phyloP scores from a whole-genome alignment of 768 basidiomycete species.

The Leccinum broughii region DNA sequence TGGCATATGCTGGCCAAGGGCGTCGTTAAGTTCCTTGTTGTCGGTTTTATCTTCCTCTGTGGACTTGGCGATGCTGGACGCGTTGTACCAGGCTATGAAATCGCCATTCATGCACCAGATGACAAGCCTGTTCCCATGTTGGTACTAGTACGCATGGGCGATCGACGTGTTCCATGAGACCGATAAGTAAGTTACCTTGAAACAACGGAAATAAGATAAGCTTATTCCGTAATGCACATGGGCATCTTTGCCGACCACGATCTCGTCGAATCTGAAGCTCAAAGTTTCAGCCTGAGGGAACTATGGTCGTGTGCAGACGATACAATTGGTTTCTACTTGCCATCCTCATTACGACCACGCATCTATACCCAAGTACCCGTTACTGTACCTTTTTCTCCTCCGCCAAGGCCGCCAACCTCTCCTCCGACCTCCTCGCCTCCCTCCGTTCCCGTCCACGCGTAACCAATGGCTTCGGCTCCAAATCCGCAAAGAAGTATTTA shows the following conservation, averaged over 20 bases:
- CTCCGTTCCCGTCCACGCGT: conserved; percentile 81
- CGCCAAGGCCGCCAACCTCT: conserved; percentile 27
- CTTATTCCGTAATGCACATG: background rate
- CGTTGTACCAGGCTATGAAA: background rate
- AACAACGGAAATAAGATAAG: background rate
- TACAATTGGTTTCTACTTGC: background rate
- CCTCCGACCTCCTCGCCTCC: conserved; percentile 55
- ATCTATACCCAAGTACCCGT: background rate
- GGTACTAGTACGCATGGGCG: too few relatives aligned
- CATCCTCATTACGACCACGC: background rate
- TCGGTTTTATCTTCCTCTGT: conserved; percentile 2
- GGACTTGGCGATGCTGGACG: conserved; percentile 19
- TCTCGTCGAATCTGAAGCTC: too few relatives aligned
- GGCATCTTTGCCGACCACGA: background rate
- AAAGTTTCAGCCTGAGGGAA: background rate
- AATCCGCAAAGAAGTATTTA: conserved; percentile 84
- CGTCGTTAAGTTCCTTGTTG: conserved; percentile 4
- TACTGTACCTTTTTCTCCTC: conserved; percentile 41
- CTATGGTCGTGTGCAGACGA: background rate
- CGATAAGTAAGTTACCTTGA: background rate
- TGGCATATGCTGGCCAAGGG: background rate
- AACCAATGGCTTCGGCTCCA: conserved; percentile 83
- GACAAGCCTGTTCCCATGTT: background rate
- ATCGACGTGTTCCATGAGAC: background rate
- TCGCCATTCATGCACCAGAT: too few relatives aligned